A percentile compares a stretch with the other conserved stretches of the same genome.
Evolutionary conservation across 108 stramenopile genomes (phyloP).

Genomic region (Nitzschia inconspicua): DNA sequence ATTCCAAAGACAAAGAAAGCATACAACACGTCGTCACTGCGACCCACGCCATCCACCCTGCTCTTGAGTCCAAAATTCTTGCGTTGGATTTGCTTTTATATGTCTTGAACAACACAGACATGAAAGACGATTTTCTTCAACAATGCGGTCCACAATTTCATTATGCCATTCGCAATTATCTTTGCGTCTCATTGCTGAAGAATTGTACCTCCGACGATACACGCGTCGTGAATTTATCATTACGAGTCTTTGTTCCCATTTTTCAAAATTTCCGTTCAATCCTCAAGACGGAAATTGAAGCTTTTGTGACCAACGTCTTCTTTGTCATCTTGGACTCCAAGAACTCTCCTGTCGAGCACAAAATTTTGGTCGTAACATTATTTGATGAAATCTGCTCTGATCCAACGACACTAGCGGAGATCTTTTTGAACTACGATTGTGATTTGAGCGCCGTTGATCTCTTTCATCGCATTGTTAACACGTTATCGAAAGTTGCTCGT

Average conservation of each 20-base stretch:
- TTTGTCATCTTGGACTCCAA: slow-evolving; percentile 93
- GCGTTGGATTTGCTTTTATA: slow-evolving; percentile 92
- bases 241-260: slow-evolving; percentile 92
- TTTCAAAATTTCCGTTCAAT: slow-evolving; percentile 87
- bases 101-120: slow-evolving; percentile 75
- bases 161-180: slow-evolving; percentile 87
- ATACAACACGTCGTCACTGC: slow-evolving; percentile 19
- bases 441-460: slow-evolving; percentile 91
- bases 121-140: slow-evolving; percentile 57
- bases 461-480: slow-evolving; percentile 91
- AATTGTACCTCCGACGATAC: slow-evolving; percentile 90
- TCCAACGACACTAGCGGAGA: slow-evolving; percentile 84
- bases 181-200: slow-evolving; percentile 90
- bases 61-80: slow-evolving; percentile 85
- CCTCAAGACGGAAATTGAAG: slow-evolving; percentile 92
- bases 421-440: slow-evolving; percentile 99
- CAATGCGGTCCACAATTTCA: slow-evolving; percentile 80
- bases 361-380: slow-evolving; percentile 87
- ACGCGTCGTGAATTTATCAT: slow-evolving; percentile 84
- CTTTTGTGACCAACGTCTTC: slow-evolving; percentile 98
- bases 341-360: slow-evolving; percentile 92
- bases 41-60: slow-evolving; percentile 58
- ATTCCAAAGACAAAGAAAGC: background rate
- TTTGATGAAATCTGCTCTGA: slow-evolving; percentile 90
- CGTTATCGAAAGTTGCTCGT: slow-evolving; percentile 85